Conservation (phyloP, 345 rosid genomes). For the Brassica incana region DNA sequence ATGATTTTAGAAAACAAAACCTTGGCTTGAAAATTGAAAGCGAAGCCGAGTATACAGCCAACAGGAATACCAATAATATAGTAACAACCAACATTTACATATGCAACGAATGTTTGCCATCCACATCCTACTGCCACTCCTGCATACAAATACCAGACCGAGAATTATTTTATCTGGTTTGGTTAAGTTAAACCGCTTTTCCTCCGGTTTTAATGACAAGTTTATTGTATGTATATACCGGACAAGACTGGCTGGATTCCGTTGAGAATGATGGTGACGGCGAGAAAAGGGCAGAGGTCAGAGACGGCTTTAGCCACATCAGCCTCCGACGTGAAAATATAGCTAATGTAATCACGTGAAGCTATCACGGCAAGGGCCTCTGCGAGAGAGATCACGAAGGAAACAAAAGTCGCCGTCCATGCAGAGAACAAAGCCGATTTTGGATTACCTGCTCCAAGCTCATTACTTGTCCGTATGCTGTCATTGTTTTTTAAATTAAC, state of each 20-base stretch:
- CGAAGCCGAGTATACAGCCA: conserved; percentile 62
- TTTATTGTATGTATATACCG: conserved; percentile 35
- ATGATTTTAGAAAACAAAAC: conserved; percentile 21
- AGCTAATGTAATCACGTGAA: conserved; percentile 48
- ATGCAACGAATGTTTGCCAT: conserved; percentile 70
- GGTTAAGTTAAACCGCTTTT: neutral
- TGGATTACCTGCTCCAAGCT: conserved; percentile 44
- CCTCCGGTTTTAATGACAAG: neutral
- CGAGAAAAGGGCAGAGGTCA: conserved; percentile 62
- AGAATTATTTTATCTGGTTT: neutral
- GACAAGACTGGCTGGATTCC: conserved; percentile 74
- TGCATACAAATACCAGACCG: conserved; percentile 24
- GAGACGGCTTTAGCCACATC: conserved; percentile 62
- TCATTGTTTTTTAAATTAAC: neutral
- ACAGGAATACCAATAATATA: conserved; percentile 57
- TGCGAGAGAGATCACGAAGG: conserved; percentile 45
- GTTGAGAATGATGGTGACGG: conserved; percentile 58
- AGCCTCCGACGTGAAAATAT: conserved; percentile 58
- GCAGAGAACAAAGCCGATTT: conserved; percentile 62
- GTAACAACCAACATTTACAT: conserved; percentile 60
- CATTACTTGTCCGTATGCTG: conserved; percentile 75
- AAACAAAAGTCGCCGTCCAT: conserved; percentile 42
- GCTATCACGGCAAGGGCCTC: conserved; percentile 38
- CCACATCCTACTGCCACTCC: conserved; percentile 81
- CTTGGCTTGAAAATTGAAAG: conserved; percentile 48